phyloP scores from a whole-genome alignment of 75 land plant genomes.

The Gnetum montanum region DNA sequence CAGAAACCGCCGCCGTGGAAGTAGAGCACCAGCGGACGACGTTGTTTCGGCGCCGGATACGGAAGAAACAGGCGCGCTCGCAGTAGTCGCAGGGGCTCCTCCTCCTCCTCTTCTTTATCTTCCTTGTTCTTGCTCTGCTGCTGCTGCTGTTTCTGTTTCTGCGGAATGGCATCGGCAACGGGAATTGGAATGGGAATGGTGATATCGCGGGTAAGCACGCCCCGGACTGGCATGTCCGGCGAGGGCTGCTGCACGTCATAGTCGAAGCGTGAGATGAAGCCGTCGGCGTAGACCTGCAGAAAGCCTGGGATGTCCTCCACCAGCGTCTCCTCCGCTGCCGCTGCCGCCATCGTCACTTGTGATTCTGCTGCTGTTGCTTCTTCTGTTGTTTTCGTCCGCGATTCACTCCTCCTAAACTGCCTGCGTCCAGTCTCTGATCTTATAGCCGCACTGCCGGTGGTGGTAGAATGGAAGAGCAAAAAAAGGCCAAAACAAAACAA shows the following conservation, averaged over 20 bases:
- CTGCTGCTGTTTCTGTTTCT: too few species aligned
- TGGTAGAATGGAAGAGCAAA: too few species aligned
- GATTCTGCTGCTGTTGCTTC: not conserved
- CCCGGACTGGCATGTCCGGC: not conserved
- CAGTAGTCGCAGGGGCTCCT: not conserved
- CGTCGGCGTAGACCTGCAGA: constrained; percentile 46
- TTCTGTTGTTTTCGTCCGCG: too few species aligned
- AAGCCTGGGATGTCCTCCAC: constrained; percentile 48
- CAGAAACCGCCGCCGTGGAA: constrained; percentile 38
- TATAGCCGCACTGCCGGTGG: too few species aligned
- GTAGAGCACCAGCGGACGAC: constrained; percentile 25
- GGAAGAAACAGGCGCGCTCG: constrained; percentile 25
- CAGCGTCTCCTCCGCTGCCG: constrained; percentile 1
- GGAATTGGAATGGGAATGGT: too few species aligned
- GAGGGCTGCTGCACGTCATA: constrained; percentile 7
- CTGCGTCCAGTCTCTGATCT: too few species aligned
- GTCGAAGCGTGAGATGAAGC: constrained; percentile 50
- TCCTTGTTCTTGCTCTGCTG: too few species aligned
- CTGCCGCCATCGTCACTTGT: not conserved
- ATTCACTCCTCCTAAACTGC: too few species aligned
- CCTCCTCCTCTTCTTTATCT: too few species aligned
- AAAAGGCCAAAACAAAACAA: too few species aligned
- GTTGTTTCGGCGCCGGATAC: not conserved
- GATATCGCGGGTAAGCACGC: not conserved
- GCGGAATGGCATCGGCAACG: too few species aligned